phyloP scores from a whole-genome alignment of 805 yeast genomes.

The Candida ascalaphidarum region DNA sequence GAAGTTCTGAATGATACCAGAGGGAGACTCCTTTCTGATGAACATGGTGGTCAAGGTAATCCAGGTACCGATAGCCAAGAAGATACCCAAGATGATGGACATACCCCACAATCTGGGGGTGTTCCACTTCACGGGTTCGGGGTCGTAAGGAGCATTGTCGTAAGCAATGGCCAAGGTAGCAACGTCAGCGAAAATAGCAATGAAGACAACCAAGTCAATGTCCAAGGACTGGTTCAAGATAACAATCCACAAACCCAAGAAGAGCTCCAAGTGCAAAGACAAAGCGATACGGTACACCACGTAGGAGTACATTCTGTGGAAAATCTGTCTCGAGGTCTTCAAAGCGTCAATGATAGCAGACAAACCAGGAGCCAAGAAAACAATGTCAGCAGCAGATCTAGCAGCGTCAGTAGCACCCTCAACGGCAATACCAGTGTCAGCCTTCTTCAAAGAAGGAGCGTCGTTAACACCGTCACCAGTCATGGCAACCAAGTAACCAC shows the following conservation, averaged over 20 bases:
- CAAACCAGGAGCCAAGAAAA: conserved; percentile 87
- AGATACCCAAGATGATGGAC: conserved; percentile 79
- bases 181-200: conserved; percentile 96
- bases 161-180: conserved; percentile 96
- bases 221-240: conserved; percentile 78
- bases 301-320: conserved; percentile 97
- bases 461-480: conserved; percentile 99
- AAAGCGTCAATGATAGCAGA: conserved; percentile 89
- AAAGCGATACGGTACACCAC: conserved; percentile 97
- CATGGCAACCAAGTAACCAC: conserved; percentile 98
- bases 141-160: conserved; percentile 94
- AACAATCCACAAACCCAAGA: conserved; percentile 95
- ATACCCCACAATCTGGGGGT: conserved; percentile 95
- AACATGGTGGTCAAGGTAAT: conserved; percentile 92
- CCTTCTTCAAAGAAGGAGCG: conserved; percentile 96
- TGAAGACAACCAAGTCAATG: conserved; percentile 89
- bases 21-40: conserved; percentile 74
- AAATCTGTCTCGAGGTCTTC: conserved; percentile 92
- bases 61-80: conserved; percentile 91
- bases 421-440: conserved; percentile 85
- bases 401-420: conserved; percentile 98
- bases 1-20: conserved; percentile 94
- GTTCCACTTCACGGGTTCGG: conserved; percentile 93
- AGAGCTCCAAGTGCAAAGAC: conserved; percentile 88
- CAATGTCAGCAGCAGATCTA: conserved; percentile 94